Base-by-base conservation (phyloP, 2,329 filamentous ascomycete species). In the Rhinocladiella mackenziei region DNA sequence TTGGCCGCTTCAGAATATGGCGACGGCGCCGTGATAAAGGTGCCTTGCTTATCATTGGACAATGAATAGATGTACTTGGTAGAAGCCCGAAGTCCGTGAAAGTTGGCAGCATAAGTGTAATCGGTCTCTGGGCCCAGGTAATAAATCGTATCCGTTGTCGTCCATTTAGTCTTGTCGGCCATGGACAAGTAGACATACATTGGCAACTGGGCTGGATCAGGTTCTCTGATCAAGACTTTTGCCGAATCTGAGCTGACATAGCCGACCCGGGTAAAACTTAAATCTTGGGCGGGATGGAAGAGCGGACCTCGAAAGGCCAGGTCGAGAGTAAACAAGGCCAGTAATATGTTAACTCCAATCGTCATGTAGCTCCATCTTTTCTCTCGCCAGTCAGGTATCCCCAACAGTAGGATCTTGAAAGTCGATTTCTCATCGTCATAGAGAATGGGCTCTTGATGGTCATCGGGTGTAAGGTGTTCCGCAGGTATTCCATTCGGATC, bases 261-360 rank as follows among this genome's bases (percentile, higher is more conserved):
- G 18, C 92, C 92, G 11, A 95, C 71, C 6, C 92, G 78, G 29
- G 86, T 86, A 62, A 98, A 94, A 0, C 89, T 86, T 8, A 95
- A 70, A 53, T 94, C 81, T 19, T 86, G 70, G 18, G 74, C 80
- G 3, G 83, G 80, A 62, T 94, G 75, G 23, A 84, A 76, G 47
- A 83, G 64, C 8, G 80, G 78, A 2, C 84, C 83, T 14, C 85
- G 79, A 60, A 86, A 89, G 10, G 94, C 73, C 28, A 89, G 77
- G 63, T 98, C 92, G 18, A 83, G 74, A 0, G 83, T 78, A 65
- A 91, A 78, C 6, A 77, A 70, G 4, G 88, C 74, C 29, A 92
- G 69, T 2, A 75, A 66, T 13, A 80, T 60, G 62, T 97, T 97
- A 62, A 92, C 75, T 19, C 81, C 65, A 39, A 89, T 78, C 0